These are phyloP conservation scores for Thalassiosira pacifica DNA, from an alignment of 352 stramenopile genomes.

Conservation along the genomic window DNA sequence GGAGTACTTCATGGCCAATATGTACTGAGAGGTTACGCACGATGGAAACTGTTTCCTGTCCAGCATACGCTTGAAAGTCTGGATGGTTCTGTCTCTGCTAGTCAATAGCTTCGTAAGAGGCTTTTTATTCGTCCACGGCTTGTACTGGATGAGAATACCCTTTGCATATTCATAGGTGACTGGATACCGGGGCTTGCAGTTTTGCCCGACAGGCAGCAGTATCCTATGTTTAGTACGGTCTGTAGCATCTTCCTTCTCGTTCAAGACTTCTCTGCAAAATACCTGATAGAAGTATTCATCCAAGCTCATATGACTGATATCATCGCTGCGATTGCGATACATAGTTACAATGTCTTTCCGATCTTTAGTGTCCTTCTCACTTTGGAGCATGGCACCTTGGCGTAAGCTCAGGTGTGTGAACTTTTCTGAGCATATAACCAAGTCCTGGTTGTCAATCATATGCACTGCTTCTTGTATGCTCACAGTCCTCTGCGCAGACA, in stretches of 20 bases:
- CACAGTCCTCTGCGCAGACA: not conserved
- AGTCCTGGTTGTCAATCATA: not conserved
- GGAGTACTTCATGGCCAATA: slow-evolving; percentile 5
- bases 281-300: not conserved
- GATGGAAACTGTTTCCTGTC: not conserved
- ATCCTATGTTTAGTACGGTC: not conserved
- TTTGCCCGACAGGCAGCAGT: slow-evolving; percentile 11
- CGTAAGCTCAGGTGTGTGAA: not conserved
- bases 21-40: slow-evolving; percentile 9
- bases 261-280: not conserved
- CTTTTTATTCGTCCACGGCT: slow-evolving; percentile 14
- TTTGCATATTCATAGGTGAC: slow-evolving; percentile 18
- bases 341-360: not conserved
- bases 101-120: not conserved
- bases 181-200: slow-evolving; percentile 1
- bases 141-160: slow-evolving; percentile 16
- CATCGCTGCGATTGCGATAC: not conserved
- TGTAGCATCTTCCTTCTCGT: not conserved
- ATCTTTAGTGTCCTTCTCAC: not conserved
- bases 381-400: not conserved
- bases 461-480: not conserved
- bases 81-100: slow-evolving; percentile 1
- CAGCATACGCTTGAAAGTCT: slow-evolving; percentile 26
- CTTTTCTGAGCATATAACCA: not conserved
- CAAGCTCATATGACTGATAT: not conserved